Evolutionary conservation across 148 eudicot species (phyloP), one percentile per base, ranked within the genome.

Genomic region (Suaeda aralocaspica): DNA sequence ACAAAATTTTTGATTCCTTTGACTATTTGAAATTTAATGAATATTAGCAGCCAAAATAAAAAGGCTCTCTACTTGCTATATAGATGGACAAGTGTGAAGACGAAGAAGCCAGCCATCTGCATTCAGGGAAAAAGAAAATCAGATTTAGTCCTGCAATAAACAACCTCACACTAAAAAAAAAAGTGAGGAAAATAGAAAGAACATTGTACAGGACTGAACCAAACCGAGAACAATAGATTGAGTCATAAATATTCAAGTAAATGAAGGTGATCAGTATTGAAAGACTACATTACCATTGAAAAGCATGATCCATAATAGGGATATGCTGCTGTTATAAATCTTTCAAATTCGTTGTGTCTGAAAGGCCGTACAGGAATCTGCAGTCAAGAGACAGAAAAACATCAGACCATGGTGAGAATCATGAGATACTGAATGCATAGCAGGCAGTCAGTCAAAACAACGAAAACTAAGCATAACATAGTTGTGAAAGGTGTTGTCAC

Each of bases 231-330:
- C 9, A 53, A 9, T 14, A 39, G 31, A 26, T 53, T 12, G 13
- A 57, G 18, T 33, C 1, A 18, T 57, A 6, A 51, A 51, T 30
- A 49, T 31, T 26, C 29, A 42, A 62, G 48, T 10, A 22, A 57
- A 16, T 21, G 9, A 9, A 56, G 64, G 28, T 59, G 26, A 19
- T 19, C 4, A 18, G 51, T 48, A 55, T 9, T n/a, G 44, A 34
- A 29, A 34, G 19, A 24, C 10, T 33, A 8, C 11, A 15, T 15
- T 89, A 92, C 98, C 86, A 72, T 88, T 24, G 96, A 88, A 73
- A 92, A 92, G 51, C 90, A 92, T 42, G 92, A 88, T 74, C 96
- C 98, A 64, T 92, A 90, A 76, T 92, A 92, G 1, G 98, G 98
- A 53, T 80, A 92, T 63, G 96, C 98, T 18, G 90, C 77, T 2